Conservation (phyloP, 306 rosid species). For the Acacia confusa region DNA sequence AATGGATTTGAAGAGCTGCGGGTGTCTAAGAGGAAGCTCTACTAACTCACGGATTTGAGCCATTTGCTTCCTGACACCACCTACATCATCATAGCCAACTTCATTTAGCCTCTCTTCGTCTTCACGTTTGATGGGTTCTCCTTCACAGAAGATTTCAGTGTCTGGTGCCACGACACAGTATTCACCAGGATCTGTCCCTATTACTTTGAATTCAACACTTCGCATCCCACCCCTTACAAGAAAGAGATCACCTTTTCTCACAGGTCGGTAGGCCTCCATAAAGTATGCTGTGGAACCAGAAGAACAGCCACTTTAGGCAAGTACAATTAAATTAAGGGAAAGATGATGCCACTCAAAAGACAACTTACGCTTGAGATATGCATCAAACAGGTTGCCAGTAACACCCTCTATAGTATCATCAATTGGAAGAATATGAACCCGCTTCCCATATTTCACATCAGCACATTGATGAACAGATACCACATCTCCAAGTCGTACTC, state of each 20-base stretch:
- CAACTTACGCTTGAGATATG: constrained; percentile 64
- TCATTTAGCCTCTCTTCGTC: constrained; percentile 68
- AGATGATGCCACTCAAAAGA: neutral
- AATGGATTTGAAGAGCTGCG: constrained; percentile 69
- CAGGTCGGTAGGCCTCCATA: constrained; percentile 54
- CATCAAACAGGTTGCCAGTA: constrained; percentile 68
- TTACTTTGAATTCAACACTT: constrained; percentile 64
- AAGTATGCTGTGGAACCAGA: constrained; percentile 51
- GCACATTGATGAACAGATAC: constrained; percentile 59
- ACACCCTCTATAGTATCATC: constrained; percentile 73
- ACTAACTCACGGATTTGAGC: constrained; percentile 78
- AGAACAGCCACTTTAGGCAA: constrained; percentile 13
- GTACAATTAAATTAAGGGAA: neutral
- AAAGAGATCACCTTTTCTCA: constrained; percentile 67
- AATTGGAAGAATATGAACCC: constrained; percentile 63
- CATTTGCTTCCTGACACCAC: constrained; percentile 82
- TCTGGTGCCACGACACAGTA: constrained; percentile 68
- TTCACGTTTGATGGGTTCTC: constrained; percentile 64
- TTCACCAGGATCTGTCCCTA: constrained; percentile 60
- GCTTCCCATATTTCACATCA: constrained; percentile 64
- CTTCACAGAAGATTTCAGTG: constrained; percentile 69
- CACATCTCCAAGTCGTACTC: constrained; percentile 64
- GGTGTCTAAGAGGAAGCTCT: constrained; percentile 75
- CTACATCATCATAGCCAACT: constrained; percentile 71
- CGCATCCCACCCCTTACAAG: constrained; percentile 65